Conservation (phyloP, 2,329 filamentous ascomycete genomes). For the Colletotrichum simmondsii region DNA sequence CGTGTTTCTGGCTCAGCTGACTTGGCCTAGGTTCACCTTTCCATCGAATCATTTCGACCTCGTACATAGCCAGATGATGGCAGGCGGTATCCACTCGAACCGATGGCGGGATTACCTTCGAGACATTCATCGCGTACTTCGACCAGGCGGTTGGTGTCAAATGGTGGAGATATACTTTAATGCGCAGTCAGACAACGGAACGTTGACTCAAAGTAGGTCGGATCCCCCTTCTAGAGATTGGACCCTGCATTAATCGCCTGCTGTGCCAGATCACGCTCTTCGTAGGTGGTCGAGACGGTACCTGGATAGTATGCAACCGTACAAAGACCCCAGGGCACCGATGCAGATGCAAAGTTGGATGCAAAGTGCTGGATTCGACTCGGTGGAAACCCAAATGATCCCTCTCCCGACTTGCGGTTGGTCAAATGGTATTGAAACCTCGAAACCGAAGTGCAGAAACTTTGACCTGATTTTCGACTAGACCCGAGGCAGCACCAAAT, state of each 20-base stretch:
- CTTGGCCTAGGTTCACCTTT: constrained; percentile 69
- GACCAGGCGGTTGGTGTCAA: constrained; percentile 85
- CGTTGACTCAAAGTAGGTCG: constrained; percentile 69
- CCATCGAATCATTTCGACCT: constrained; percentile 80
- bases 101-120: constrained; percentile 81
- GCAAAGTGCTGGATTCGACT: constrained; percentile 71
- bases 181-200: constrained; percentile 86
- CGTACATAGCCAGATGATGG: constrained; percentile 80
- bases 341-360: constrained; percentile 69
- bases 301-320: constrained; percentile 68
- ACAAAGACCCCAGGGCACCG: constrained; percentile 75
- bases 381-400: constrained; percentile 74
- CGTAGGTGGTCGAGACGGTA: constrained; percentile 75
- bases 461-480: constrained; percentile 39
- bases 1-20: background rate
- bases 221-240: background rate
- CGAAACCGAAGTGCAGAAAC: background rate
- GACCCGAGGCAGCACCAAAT: constrained; percentile 64
- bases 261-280: constrained; percentile 67
- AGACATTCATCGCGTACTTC: constrained; percentile 79
- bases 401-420: constrained; percentile 77
- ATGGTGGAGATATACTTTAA: constrained; percentile 90
- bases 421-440: constrained; percentile 65
- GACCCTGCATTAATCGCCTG: constrained; percentile 30
- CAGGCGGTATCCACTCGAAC: constrained; percentile 75